These are phyloP conservation scores for Apiotrichum gamsii DNA, from an alignment of 1,284 basidiomycete species.

Conservation along the genomic window DNA sequence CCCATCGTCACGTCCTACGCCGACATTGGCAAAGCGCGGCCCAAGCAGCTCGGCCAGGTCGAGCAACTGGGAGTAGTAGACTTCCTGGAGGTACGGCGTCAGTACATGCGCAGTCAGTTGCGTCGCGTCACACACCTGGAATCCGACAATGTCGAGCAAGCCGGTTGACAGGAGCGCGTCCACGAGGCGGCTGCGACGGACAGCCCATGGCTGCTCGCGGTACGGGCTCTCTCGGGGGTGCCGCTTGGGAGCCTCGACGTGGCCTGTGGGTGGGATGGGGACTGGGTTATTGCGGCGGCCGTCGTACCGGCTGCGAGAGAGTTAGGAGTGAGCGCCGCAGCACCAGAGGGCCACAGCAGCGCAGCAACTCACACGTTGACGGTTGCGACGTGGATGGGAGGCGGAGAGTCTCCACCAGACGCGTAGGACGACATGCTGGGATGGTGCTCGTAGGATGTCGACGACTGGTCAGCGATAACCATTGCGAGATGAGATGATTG, in stretches of 20 bases:
- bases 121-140: conserved; percentile 23
- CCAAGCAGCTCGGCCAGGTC: conserved; percentile 58
- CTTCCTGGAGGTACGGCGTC: conserved; percentile 49
- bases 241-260: conserved; percentile 14
- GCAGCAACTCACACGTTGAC: conserved; percentile 45
- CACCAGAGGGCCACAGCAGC: no score
- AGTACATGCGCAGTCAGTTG: not conserved
- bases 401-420: no score
- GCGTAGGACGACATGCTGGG: no score
- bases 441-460: no score
- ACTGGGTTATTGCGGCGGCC: conserved; percentile 20
- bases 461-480: no score
- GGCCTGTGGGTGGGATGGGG: conserved; percentile 27
- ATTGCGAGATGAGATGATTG: no score
- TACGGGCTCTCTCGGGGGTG: conserved; percentile 12
- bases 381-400: conserved; percentile 29
- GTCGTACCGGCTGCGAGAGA: conserved; percentile 30
- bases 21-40: conserved; percentile 53
- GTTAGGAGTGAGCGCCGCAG: no score
- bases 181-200: conserved; percentile 35
- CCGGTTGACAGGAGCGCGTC: conserved; percentile 31
- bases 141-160: conserved; percentile 47
- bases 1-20: conserved; percentile 61
- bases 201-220: conserved; percentile 35
- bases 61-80: conserved; percentile 55